Base-by-base conservation (phyloP, 805 yeast genomes). In the Candida manassasensis region DNA sequence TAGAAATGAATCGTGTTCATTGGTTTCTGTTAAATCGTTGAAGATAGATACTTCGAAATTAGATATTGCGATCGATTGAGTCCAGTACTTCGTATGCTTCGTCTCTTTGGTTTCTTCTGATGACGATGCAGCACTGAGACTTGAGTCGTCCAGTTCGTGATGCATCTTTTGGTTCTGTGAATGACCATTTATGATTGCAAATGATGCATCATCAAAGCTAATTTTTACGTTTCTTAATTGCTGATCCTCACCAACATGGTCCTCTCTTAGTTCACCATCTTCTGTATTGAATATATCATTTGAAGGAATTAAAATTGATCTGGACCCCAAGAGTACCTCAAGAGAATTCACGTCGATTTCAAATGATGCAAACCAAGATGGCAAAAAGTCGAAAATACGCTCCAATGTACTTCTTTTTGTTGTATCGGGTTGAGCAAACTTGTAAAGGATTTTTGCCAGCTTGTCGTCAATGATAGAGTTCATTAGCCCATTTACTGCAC, bases 271-370 rank as follows among this genome's bases (percentile, higher is more conserved):
- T 30, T 42, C 42, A 18, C 40, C 40, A 7, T 40, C 50, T 9
- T 31, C 24, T 19, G 39, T 27, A n/a, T 38, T 21, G 16, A 47
- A 29, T 10, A 53, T 29, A 17, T 42, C 32, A 4, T 52, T 49
- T 11, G 40, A 31, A 15, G 60, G 64, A 6, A 66, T 56, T 24
- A 67, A 48, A 1, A 66, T 59, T 6, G 71, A 65, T 14, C 69
- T 45, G 2, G 71, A 62, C 0, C 71, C 71, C 9, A 67, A 34
- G 19, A 42, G 36, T 4, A 67, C 26, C 7, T 42, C 42, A 16
- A 49, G 25, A 4, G 42, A 36, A n/a, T 38, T 32, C 11, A 55
- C 19, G 6, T 34, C 35, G 15, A 59, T 16, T 14, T 49, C 46
- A 12, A 50, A 34, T 9, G 52, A 56, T 2, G 58, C 39, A 10